Conservation (phyloP, 805 yeast species). For the Sugiyamaella floridensis region DNA sequence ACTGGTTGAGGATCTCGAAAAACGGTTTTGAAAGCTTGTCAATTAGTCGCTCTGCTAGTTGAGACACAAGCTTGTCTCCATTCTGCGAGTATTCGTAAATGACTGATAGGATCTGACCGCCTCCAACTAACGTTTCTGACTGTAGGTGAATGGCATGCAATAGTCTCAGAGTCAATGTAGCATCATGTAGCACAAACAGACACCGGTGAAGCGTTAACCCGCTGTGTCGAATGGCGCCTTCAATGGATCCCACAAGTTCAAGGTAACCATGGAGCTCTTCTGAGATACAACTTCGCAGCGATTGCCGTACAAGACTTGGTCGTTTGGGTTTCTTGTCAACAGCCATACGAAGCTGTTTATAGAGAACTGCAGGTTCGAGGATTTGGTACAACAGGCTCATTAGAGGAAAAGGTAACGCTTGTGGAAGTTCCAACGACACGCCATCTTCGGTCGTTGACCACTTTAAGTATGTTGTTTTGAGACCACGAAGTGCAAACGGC, state of each 20-base stretch:
- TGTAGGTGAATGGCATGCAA: constrained; percentile 39
- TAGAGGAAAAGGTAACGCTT: constrained; percentile 44
- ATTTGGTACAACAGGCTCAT: constrained; percentile 49
- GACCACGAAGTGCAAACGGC: constrained; percentile 30
- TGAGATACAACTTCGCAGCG: constrained; percentile 47
- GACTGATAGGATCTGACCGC: constrained; percentile 48
- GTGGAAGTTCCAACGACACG: constrained; percentile 15
- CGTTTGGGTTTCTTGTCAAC: constrained; percentile 29
- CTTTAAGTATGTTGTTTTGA: constrained; percentile 15
- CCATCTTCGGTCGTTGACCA: constrained; percentile 13
- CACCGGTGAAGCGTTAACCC: constrained; percentile 28
- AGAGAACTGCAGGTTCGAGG: constrained; percentile 68
- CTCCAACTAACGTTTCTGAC: constrained; percentile 35
- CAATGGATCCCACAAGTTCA: constrained; percentile 38
- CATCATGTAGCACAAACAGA: constrained; percentile 40
- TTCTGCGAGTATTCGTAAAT: constrained; percentile 45
- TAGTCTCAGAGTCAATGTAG: constrained; percentile 52
- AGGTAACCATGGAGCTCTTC: constrained; percentile 39
- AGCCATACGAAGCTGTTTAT: constrained; percentile 37
- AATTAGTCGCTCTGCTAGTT: constrained; percentile 41
- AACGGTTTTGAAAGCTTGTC: constrained; percentile 50
- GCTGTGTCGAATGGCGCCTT: constrained; percentile 33
- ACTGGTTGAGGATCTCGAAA: constrained; percentile 48
- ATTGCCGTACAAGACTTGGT: constrained; percentile 48
- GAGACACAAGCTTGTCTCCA: constrained; percentile 54